Base-by-base conservation (phyloP, 371 early-diverging fungal species). In the Mortierella sp. region DNA sequence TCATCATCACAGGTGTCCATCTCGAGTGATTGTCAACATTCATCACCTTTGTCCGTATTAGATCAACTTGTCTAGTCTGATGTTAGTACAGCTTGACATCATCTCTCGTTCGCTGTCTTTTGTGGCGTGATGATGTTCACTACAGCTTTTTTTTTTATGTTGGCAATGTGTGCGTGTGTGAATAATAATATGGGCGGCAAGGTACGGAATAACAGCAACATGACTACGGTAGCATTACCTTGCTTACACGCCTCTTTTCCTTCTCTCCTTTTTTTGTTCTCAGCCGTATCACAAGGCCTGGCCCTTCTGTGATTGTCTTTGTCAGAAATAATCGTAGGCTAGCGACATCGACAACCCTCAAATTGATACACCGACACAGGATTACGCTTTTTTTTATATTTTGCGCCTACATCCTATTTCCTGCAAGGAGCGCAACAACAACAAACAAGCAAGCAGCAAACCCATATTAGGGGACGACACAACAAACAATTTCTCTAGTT, bases 191-290 rank as follows among this genome's bases (percentile, higher is more conserved):
- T 11, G 16, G 34, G 61, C 61, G 24, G 40, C 64, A 64, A 14
- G 34, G 37, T 61, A 31, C 64, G 64, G 37, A 64, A 64, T 28
- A 28, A 59, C 14, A 37, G 14, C 8, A 19, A 37, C 19, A 31
- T 37, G 37, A 37, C 14, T 37, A 34, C 37, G 34, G 8, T 64
- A 34, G 55, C 8, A 28, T 16, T 16, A 31, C 28, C 16, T 61
- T 61, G 28, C 72, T 72, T 21, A 48, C 72, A 48, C 37, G 44
- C 53, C 50, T 71, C 71, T 48, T 46, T n/a, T 71, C 44, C 1
- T 43, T n/a, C 28, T 73, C 73, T 73, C 54, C n/a, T 14, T 57
- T 55, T 37, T 55, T 73, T 55, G 31, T 55, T 73, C 73, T n/a
- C 73, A 40, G 54, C 59, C 34, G 19, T 31, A 59, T 72, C 51